Base-by-base conservation (phyloP, 2,329 filamentous ascomycete species). In the Chrysoporthe cubensis region DNA sequence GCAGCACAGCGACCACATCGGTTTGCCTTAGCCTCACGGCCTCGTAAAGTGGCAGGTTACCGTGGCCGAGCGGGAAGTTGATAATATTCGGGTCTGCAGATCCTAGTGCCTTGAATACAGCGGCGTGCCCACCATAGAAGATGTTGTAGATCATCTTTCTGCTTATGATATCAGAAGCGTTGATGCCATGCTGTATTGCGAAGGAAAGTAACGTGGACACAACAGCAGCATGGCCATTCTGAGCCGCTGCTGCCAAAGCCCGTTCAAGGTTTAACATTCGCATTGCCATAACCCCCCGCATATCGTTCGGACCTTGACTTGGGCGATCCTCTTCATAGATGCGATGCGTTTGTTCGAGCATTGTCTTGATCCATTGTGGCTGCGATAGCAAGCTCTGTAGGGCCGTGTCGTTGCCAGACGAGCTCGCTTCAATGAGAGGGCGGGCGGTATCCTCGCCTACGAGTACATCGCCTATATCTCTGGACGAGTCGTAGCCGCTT, bases 391-490 rank as follows among this genome's bases (percentile, higher is more conserved):
- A 58, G 43, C 42, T 58, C 50, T 58, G 59, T 43, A 66, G 50
- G 50, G 50, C 65, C 1, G 65, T 63, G 50, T 63, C 59, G 34
- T 66, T 50, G 65, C 65, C 50, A 63, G 59, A 66, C 32, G 59
- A 66, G 59, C 59, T 62, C 50, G 65, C 59, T 63, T 66, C 58
- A n/a, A 66, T 66, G 18, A 66, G 18, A 42, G 34, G 65, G 42
- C 52, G 59, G 59, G 60, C 59, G n/a, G 50, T 7, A n/a, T 66
- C 65, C 59, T 66, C 59, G 58, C 65, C 65, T 58, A 50, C 4
- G 59, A 62, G 65, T 3, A 66, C 48, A 34, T 66, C 59, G 21
- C 42, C 42, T 4, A 66, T 11, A 43, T 63, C 43, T 66, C 65
- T 62, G 32, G 50, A 1, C 44, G 64, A 65, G 34, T 54, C 14